Percentiles rank a stretch among this genome's conserved stretches.
Conservation (phyloP, 2,329 filamentous ascomycete species). For the Lojkania enalia region DNA sequence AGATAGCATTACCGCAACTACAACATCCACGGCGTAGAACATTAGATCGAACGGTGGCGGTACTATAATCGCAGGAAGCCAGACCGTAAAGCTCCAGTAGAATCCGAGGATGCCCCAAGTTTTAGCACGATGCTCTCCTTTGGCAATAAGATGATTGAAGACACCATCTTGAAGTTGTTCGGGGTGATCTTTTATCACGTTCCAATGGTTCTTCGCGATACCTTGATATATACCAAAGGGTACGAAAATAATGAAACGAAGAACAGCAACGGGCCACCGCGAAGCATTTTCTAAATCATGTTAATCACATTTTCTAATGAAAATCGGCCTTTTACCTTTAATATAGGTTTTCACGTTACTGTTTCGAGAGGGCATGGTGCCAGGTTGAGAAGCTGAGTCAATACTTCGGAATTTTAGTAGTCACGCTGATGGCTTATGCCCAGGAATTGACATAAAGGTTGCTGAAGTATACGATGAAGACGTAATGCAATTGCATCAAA, state of each 20-base stretch:
- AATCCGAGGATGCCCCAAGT: conserved; percentile 17
- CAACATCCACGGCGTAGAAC: conserved; percentile 14
- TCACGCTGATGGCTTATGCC: too few relatives aligned
- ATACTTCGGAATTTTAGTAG: too few relatives aligned
- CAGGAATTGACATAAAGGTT: too few relatives aligned
- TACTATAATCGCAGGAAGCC: conserved; percentile 15
- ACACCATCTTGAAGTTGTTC: conserved; percentile 13
- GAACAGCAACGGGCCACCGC: conserved; percentile 6
- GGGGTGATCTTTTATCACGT: conserved; percentile 12
- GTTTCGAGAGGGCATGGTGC: too few relatives aligned
- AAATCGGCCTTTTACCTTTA: too few relatives aligned
- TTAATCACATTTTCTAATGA: too few relatives aligned
- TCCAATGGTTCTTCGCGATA: conserved; percentile 14
- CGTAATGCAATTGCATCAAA: too few relatives aligned
- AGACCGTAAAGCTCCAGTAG: conserved; percentile 17
- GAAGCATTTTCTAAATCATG: too few relatives aligned
- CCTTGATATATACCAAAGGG: conserved; percentile 16
- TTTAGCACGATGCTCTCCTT: conserved; percentile 9
- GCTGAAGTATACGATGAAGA: too few relatives aligned
- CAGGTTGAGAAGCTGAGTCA: too few relatives aligned
- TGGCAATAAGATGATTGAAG: conserved; percentile 11
- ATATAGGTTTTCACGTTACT: too few relatives aligned
- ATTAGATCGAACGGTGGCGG: conserved; percentile 15
- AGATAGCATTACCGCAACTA: conserved; percentile 8
- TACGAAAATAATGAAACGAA: conserved; percentile 20